Evolutionary conservation across 352 stramenopile species (phyloP), one percentile per base, ranked within the genome.

Genomic region (Globisporangium yorkense): DNA sequence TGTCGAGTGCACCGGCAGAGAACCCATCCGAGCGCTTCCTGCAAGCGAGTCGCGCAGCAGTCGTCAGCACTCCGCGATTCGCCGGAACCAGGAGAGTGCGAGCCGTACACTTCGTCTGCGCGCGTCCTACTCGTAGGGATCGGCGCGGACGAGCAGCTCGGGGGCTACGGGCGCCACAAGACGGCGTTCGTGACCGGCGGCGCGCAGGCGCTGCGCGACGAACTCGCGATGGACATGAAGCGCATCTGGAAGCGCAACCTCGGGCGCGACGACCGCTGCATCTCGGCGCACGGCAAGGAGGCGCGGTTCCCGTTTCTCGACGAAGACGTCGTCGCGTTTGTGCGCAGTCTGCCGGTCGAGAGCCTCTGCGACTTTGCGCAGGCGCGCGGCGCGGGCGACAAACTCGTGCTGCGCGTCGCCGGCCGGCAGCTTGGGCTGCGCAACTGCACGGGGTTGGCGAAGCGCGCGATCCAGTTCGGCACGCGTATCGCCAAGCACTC

Each of bases 171-270:
- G 40, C 80, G 96, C 41, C 97, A 99, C 65, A 75, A 88, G 33
- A 96, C 88, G 13, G 89, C 92, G 21, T 96, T 90, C 64, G 50
- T 70, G 13, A 71, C 72, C 27, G 66, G 67, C 40, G 87, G 87
- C 43, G 63, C 66, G 52, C 61, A 72, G 31, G 71, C 65, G 8
- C 68, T 99, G 1, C 67, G 67, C 54, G 57, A 56, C 15, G 96
- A 98, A 73, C 61, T 99, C 15, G 50, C 76, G 56, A 83, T 86
- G 67, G 96, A 99, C 66, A 71, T 97, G 40, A 59, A 55, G 43
- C 82, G 96, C 35, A 85, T 99, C 31, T 98, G 94, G 94, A 94
- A 88, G 56, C 89, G 96, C 9, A 99, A 99, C 64, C 75, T 98
- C 29, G 97, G 96, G 16, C 80, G 97, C 12, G 97, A 99, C 66